Evolutionary conservation across 306 rosid species (phyloP), one percentile per base, ranked within the genome.

Genomic region (Cicer chorassanicum): DNA sequence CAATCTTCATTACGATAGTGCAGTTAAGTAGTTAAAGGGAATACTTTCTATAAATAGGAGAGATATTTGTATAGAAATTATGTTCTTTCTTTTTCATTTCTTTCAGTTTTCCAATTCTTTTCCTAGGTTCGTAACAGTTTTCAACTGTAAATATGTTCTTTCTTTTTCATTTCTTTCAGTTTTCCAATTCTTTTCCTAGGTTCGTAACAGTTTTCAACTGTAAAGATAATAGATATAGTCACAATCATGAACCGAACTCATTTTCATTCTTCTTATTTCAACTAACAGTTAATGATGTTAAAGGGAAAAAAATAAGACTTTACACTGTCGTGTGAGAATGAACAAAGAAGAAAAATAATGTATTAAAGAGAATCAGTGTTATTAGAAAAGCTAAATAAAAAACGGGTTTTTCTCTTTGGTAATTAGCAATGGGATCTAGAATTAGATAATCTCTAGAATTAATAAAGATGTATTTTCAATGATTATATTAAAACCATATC

Each of bases 391-490:
- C 2, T 16, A 16, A 46, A 57, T 56, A 16, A 48, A 11, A 19
- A 45, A 14, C 39, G 21, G 24, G 9, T 14, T 69, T 61, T 41
- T 53, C 70, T 13, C 16, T 57, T 77, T 16, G 61, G 42, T 44
- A 57, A 16, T 15, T 61, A 38, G 39, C 6, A 4, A 19, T 19
- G n/a, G 41, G 67, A 5, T 61, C 46, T 54, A 10, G 48, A 29
- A 39, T 46, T 36, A 38, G 12, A 61, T 34, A 16, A 13, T 53
- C 19, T 42, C 39, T 40, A 14, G 39, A 50, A 36, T 53, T 16
- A 12, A 64, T 64, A 62, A n/a, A 38, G 12, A 54, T 19, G 45
- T 70, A 9, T 78, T 73, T 41, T 38, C 71, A 54, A 63, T 6
- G 6, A 29, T 54, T 34, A 36, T 46, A 79, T 51, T 36, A 16